These are phyloP conservation scores for Aegilops tauschii DNA, from an alignment of 176 grass and related monocot species.

Conservation along the genomic window DNA sequence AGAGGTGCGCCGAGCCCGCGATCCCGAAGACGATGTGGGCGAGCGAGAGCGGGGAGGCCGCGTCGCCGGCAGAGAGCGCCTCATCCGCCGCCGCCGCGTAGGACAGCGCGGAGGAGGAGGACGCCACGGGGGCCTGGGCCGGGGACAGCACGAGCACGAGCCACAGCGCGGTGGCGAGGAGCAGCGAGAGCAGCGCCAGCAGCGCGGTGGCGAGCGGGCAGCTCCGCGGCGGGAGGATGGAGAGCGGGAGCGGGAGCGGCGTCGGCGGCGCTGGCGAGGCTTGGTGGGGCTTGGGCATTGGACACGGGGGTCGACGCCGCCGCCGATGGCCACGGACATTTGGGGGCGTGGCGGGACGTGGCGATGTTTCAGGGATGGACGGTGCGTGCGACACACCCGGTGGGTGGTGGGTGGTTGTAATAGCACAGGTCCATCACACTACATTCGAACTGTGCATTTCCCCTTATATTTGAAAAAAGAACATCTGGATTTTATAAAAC, in stretches of 20 bases:
- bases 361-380: slow-evolving; percentile 43
- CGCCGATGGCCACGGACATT: slow-evolving; percentile 48
- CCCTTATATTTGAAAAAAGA: background rate
- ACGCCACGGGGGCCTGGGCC: background rate
- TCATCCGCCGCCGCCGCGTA: slow-evolving; percentile 2
- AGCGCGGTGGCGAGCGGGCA: slow-evolving; percentile 16
- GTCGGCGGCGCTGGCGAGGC: slow-evolving; percentile 27
- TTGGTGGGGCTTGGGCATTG: slow-evolving; percentile 51
- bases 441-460: background rate
- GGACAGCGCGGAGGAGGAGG: background rate
- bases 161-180: slow-evolving; percentile 41
- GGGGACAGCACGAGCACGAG: slow-evolving; percentile 36
- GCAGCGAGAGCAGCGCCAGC: slow-evolving; percentile 37
- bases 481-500: background rate
- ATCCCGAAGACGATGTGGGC: slow-evolving; percentile 85
- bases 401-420: slow-evolving; percentile 20
- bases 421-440: background rate
- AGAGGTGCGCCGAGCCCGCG: slow-evolving; percentile 85
- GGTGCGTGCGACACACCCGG: background rate
- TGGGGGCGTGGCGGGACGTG: slow-evolving; percentile 23
- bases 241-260: slow-evolving; percentile 40
- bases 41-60: slow-evolving; percentile 41
- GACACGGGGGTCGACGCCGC: slow-evolving; percentile 40
- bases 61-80: background rate
- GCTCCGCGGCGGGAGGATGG: slow-evolving; percentile 41